phyloP scores from a whole-genome alignment of 1,284 basidiomycete genomes.

The Apiotrichum akiyoshidainum region DNA sequence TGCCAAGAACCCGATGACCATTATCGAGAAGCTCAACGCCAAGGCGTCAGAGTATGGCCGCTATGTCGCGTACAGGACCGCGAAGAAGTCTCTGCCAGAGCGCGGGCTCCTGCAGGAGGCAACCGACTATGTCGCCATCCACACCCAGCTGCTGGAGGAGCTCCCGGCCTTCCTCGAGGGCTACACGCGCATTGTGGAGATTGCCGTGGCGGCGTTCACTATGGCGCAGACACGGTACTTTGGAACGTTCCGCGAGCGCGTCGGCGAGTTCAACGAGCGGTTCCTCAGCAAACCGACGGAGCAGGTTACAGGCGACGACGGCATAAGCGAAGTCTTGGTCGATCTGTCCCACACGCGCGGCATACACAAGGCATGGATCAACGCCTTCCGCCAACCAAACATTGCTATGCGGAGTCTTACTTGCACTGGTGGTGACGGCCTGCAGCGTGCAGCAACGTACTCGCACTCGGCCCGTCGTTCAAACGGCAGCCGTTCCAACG shows the following conservation, averaged over 20 bases:
- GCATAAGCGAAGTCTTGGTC: constrained; percentile 9
- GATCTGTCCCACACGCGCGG: constrained; percentile 15
- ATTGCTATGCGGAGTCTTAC: constrained; percentile 4
- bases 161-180: constrained; percentile 48
- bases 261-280: constrained; percentile 25
- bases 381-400: constrained; percentile 15
- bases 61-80: constrained; percentile 31
- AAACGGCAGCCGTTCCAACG: neutral
- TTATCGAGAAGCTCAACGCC: constrained; percentile 40
- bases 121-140: constrained; percentile 48
- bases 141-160: constrained; percentile 50
- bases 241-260: constrained; percentile 20
- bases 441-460: neutral
- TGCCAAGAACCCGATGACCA: constrained; percentile 41
- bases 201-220: constrained; percentile 40
- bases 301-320: constrained; percentile 3
- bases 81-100: constrained; percentile 31
- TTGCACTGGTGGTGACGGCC: constrained; percentile 10
- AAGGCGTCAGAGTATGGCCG: constrained; percentile 45
- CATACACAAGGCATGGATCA: constrained; percentile 19
- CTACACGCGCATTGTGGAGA: constrained; percentile 41
- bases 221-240: constrained; percentile 42
- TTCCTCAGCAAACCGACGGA: constrained; percentile 14
- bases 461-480: neutral
- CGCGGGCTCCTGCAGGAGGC: constrained; percentile 37